phyloP scores from a whole-genome alignment of 345 rosid genomes.

The Mangifera indica region DNA sequence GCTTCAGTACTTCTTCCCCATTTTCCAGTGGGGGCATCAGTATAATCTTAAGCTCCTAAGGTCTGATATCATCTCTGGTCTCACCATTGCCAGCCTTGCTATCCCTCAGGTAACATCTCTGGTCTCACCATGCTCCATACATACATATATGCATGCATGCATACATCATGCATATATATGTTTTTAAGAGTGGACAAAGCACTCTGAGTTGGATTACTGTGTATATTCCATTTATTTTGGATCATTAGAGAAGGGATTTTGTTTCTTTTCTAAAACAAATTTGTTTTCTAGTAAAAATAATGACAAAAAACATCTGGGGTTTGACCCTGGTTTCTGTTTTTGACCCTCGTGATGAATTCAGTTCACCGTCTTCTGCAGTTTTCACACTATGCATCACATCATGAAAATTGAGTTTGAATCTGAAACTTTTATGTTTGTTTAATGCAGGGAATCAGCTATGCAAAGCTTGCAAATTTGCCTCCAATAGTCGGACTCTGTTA shows the following conservation, averaged over 20 bases:
- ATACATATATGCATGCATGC: not conserved
- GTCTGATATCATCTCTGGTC: slow-evolving; percentile 91
- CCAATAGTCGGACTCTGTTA: slow-evolving; percentile 91
- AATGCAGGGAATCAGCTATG: slow-evolving; percentile 96
- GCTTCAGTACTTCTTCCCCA: slow-evolving; percentile 74
- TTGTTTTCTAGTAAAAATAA: not conserved
- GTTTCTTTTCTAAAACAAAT: not conserved
- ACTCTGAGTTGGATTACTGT: slow-evolving; percentile 19
- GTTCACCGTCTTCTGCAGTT: not conserved
- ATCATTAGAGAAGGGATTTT: slow-evolving; percentile 21
- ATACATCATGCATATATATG: not conserved
- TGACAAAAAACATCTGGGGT: slow-evolving; percentile 2
- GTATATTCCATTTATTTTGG: slow-evolving; percentile 26
- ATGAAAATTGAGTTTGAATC: not conserved
- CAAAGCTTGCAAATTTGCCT: slow-evolving; percentile 95
- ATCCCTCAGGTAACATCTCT: slow-evolving; percentile 78
- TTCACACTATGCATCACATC: not conserved
- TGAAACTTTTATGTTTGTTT: not conserved
- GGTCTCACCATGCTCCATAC: not conserved
- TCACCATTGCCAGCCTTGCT: slow-evolving; percentile 99
- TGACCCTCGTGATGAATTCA: not conserved
- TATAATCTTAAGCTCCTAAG: slow-evolving; percentile 59
- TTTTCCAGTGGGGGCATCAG: slow-evolving; percentile 73
- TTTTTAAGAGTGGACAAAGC: slow-evolving; percentile 14
- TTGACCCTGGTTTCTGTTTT: slow-evolving; percentile 5